These are phyloP conservation scores for Astragalus glycyphyllos DNA, from an alignment of 306 rosid genomes.

Conservation along the genomic window DNA sequence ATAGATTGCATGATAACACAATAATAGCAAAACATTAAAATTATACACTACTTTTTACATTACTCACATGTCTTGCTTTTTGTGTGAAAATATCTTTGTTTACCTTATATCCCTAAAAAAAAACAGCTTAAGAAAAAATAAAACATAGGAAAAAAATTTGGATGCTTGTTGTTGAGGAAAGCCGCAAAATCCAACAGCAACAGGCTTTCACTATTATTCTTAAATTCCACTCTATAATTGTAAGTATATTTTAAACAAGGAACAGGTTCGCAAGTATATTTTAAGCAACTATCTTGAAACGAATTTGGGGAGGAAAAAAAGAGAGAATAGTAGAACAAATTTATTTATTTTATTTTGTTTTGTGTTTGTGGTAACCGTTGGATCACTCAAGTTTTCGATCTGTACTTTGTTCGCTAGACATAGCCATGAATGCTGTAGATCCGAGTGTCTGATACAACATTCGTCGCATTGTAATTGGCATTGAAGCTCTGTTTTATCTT, in stretches of 20 bases:
- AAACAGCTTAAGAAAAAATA: background rate
- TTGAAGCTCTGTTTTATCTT: conserved; percentile 36
- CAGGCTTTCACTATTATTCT: conserved; percentile 38
- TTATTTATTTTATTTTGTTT: background rate
- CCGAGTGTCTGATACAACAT: conserved; percentile 53
- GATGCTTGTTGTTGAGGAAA: conserved; percentile 60
- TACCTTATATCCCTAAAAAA: background rate
- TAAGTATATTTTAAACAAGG: conserved; percentile 22
- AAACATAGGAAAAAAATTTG: conserved; percentile 3
- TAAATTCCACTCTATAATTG: conserved; percentile 42
- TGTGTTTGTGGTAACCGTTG: conserved; percentile 49
- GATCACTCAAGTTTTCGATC: conserved; percentile 54
- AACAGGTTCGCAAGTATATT: no score
- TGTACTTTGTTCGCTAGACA: conserved; percentile 48
- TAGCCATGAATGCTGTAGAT: conserved; percentile 66
- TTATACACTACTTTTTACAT: background rate
- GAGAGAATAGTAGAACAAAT: conserved; percentile 48
- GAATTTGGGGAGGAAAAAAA: conserved; percentile 19
- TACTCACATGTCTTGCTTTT: conserved; percentile 13
- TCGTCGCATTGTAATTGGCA: conserved; percentile 51
- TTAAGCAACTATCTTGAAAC: background rate
- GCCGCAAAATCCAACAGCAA: conserved; percentile 56
- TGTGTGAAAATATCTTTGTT: background rate
- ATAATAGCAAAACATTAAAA: background rate
- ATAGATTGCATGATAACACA: background rate